Percentiles rank a stretch among this genome's conserved stretches.
Conservation (phyloP, 2,329 filamentous ascomycete species). For the Didymella sp. region DNA sequence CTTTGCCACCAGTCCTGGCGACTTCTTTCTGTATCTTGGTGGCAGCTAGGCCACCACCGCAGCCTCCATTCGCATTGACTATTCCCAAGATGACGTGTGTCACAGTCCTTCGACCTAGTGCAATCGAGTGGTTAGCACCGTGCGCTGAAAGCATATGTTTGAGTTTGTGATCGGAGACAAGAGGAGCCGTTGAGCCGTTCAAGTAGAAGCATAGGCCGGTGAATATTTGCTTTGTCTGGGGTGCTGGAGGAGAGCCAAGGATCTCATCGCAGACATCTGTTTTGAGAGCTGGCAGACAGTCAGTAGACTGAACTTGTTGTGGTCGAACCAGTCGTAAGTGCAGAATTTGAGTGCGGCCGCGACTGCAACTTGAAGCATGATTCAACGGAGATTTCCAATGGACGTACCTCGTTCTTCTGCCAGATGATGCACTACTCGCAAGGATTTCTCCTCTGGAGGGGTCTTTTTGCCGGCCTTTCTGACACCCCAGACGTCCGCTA, state of each 20-base stretch:
- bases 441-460: constrained; percentile 11
- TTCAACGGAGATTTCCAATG: background rate
- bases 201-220: constrained; percentile 77
- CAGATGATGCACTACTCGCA: background rate
- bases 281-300: constrained; percentile 1
- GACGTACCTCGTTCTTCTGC: constrained; percentile 14
- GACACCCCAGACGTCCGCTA: constrained; percentile 37
- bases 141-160: constrained; percentile 78
- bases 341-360: background rate
- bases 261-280: background rate
- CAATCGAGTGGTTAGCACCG: constrained; percentile 74
- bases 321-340: background rate
- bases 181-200: constrained; percentile 83
- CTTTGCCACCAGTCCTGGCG: constrained; percentile 67
- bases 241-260: constrained; percentile 8
- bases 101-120: constrained; percentile 74
- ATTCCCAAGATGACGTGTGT: constrained; percentile 84
- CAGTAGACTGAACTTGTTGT: background rate
- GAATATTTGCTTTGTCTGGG: constrained; percentile 63
- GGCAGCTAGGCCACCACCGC: constrained; percentile 77
- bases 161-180: constrained; percentile 84
- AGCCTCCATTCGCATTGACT: constrained; percentile 53
- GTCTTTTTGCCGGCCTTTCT: constrained; percentile 27
- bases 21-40: constrained; percentile 86
- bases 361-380: background rate